phyloP scores from a whole-genome alignment of 768 basidiomycete genomes.

The Pulveroboletus sp. region DNA sequence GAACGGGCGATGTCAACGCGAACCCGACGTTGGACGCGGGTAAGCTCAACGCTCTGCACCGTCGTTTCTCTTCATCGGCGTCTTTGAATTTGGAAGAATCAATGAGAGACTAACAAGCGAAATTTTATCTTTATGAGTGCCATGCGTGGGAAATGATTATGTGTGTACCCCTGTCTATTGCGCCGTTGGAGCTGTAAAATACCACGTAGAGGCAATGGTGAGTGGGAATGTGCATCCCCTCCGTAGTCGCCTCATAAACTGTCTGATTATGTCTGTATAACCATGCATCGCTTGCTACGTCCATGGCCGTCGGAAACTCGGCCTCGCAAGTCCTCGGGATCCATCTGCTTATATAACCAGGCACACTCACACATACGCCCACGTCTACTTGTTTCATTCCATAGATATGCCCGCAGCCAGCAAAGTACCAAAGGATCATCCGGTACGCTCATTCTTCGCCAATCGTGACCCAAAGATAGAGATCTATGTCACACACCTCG shows the following conservation, averaged over 20 bases:
- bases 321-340: too few species aligned
- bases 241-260: too few species aligned
- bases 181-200: too few species aligned
- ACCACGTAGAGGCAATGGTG: too few species aligned
- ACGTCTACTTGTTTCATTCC: neutral
- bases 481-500: slow-evolving; percentile 30
- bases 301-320: too few species aligned
- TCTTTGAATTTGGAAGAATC: slow-evolving; percentile 49
- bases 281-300: too few species aligned
- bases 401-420: slow-evolving; percentile 25
- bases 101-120: neutral
- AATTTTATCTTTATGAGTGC: slow-evolving; percentile 2
- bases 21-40: slow-evolving; percentile 37
- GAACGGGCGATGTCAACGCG: slow-evolving; percentile 62
- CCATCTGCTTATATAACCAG: slow-evolving; percentile 20
- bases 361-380: too few species aligned
- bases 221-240: neutral
- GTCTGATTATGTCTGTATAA: too few species aligned
- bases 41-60: slow-evolving; percentile 58
- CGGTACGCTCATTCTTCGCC: slow-evolving; percentile 20
- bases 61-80: slow-evolving; percentile 49
- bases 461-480: slow-evolving; percentile 18
- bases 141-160: slow-evolving; percentile 23
- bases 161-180: slow-evolving; percentile 1
- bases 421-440: slow-evolving; percentile 26